A percentile compares a stretch with the other conserved stretches of the same genome.
These are phyloP conservation scores for Geotrichum klebahnii DNA, from an alignment of 1,139 yeast species.

Conservation along the genomic window DNA sequence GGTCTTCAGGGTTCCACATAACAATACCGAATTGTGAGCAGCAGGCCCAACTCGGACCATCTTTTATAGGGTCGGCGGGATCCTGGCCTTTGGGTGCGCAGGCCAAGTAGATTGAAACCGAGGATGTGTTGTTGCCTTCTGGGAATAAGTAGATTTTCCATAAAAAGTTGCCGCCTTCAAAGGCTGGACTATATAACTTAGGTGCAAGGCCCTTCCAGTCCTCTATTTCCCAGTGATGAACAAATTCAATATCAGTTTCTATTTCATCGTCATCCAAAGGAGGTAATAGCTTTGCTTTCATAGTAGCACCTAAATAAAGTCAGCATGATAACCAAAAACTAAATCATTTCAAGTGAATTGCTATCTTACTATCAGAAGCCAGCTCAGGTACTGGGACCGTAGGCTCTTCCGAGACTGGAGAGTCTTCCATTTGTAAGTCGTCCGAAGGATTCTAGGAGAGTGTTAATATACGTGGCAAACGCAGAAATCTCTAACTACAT, in stretches of 20 bases:
- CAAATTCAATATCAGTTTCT: slow-evolving; percentile 39
- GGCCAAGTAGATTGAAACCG: slow-evolving; percentile 38
- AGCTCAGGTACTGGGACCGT: background rate
- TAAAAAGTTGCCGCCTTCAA: slow-evolving; percentile 61
- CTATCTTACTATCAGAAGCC: slow-evolving; percentile 9
- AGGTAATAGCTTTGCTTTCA: slow-evolving; percentile 33
- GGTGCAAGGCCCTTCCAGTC: slow-evolving; percentile 57
- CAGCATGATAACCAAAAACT: background rate
- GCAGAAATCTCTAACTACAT: no score
- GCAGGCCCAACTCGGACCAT: slow-evolving; percentile 54
- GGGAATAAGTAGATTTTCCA: slow-evolving; percentile 81
- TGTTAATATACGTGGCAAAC: no score
- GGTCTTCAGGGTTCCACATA: slow-evolving; percentile 75
- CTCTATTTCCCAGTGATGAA: slow-evolving; percentile 68
- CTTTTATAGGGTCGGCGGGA: slow-evolving; percentile 1
- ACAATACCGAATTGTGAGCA: slow-evolving; percentile 90
- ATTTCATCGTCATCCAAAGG: slow-evolving; percentile 39
- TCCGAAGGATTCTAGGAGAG: background rate
- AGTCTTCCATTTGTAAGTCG: slow-evolving; percentile 10
- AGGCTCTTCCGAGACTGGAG: slow-evolving; percentile 5
- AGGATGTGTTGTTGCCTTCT: slow-evolving; percentile 46
- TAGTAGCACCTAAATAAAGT: slow-evolving; percentile 26
- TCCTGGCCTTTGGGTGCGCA: slow-evolving; percentile 30
- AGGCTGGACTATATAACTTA: slow-evolving; percentile 48
- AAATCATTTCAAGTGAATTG: background rate